These are phyloP conservation scores for Stephanodiscus triporus DNA, from an alignment of 108 stramenopile species.

Conservation along the genomic window DNA sequence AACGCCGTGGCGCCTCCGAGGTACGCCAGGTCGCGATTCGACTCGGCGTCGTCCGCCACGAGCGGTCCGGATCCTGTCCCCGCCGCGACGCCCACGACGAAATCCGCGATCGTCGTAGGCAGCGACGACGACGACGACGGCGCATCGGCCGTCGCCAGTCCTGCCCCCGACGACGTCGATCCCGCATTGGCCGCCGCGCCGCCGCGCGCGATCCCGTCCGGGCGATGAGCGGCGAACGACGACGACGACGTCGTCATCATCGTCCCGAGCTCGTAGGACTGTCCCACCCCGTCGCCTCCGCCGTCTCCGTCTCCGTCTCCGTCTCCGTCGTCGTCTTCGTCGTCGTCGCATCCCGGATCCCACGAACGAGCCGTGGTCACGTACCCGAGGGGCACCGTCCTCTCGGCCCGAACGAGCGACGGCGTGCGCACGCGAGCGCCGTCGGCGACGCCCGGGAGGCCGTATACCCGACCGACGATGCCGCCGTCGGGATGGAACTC, in stretches of 20 bases:
- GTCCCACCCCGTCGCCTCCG: conserved; percentile 4
- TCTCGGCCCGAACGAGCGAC: conserved; percentile 50
- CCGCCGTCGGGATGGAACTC: conserved; percentile 72
- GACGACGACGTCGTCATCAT: conserved; percentile 22
- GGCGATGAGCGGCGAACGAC: conserved; percentile 26
- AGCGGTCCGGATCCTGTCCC: conserved; percentile 17
- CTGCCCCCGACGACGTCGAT: neutral
- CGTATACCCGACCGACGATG: conserved; percentile 64
- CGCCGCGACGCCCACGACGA: conserved; percentile 22
- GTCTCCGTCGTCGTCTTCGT: neutral
- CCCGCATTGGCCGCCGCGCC: conserved; percentile 16
- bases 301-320: too few species aligned
- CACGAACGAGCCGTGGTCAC: conserved; percentile 59
- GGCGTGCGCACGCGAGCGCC: conserved; percentile 74
- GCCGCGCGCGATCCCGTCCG: conserved; percentile 35
- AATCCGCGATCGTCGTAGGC: conserved; percentile 10
- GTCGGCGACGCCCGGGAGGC: conserved; percentile 71
- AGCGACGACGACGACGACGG: conserved; percentile 12
- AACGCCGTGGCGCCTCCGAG: conserved; percentile 72
- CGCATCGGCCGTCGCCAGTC: neutral
- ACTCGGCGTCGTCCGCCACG: conserved; percentile 39
- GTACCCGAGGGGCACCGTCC: conserved; percentile 69
- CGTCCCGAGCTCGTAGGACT: conserved; percentile 71
- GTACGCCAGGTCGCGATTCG: conserved; percentile 40
- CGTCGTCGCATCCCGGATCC: too few species aligned